These are phyloP conservation scores for Aspergillus sp. DNA, from an alignment of 2,329 filamentous ascomycete species.

Conservation along the genomic window DNA sequence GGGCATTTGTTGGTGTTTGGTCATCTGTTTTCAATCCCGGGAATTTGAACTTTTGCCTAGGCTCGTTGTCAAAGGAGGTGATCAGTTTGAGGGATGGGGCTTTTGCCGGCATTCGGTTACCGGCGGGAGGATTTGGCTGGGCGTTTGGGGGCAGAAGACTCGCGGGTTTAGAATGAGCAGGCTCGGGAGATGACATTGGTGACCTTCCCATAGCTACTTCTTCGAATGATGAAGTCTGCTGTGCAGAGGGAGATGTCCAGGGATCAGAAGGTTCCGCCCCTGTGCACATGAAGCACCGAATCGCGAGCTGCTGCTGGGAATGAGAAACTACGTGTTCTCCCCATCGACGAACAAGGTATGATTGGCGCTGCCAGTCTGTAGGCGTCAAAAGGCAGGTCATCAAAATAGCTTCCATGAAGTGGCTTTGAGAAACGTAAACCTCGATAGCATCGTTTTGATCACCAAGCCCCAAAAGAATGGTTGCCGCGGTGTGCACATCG, in stretches of 20 bases:
- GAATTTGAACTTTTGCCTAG: slow-evolving; percentile 57
- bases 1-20: slow-evolving; percentile 68
- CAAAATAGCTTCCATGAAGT: slow-evolving; percentile 88
- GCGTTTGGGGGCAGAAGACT: slow-evolving; percentile 15
- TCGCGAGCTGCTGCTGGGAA: slow-evolving; percentile 82
- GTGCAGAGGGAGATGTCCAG: slow-evolving; percentile 80
- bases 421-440: slow-evolving; percentile 86
- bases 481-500: slow-evolving; percentile 86
- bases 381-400: slow-evolving; percentile 80
- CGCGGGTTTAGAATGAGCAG: slow-evolving; percentile 40
- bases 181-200: slow-evolving; percentile 52
- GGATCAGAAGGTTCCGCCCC: slow-evolving; percentile 78
- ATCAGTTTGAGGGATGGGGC: slow-evolving; percentile 84
- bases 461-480: slow-evolving; percentile 86
- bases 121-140: slow-evolving; percentile 46
- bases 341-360: slow-evolving; percentile 87
- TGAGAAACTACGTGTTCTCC: slow-evolving; percentile 86
- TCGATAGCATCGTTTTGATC: slow-evolving; percentile 94
- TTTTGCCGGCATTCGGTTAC: slow-evolving; percentile 61
- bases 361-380: slow-evolving; percentile 84
- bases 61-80: slow-evolving; percentile 66
- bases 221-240: slow-evolving; percentile 49
- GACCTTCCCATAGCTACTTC: slow-evolving; percentile 21
- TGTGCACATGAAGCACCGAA: slow-evolving; percentile 88
- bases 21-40: slow-evolving; percentile 51